Base-by-base conservation (phyloP, 108 stramenopile species). In the Chaetoceros tenuissimus region DNA sequence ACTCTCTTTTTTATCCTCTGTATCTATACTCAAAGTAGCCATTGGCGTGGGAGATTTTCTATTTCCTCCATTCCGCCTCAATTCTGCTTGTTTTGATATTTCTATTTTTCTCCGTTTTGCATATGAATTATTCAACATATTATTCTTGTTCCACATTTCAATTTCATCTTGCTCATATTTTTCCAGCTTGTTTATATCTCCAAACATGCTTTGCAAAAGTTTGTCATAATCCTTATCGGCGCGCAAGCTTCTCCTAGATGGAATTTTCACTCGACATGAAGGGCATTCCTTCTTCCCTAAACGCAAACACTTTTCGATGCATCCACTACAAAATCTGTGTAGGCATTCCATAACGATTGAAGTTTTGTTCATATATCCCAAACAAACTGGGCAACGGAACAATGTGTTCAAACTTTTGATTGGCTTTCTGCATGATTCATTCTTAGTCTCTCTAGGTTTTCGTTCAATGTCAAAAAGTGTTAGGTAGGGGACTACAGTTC, bases 311-410 rank as follows among this genome's bases (percentile, higher is more conserved):
- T 74, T 74, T 54, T 80, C 60, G 28, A 80, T 75, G 53, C 82
- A 84, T 30, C 75, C 76, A 20, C 61, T 56, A 67, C 83, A 85
- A 57, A 85, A 85, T 26, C 83, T 57, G 60, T 85, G 83, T 24
- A 85, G 63, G 29, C 83, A 85, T 60, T 79, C 80, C 59, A 78
- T 75, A 17, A 84, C 83, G 18, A 75, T 71, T 0, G 60, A 47
- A 3, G 83, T 68, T 31, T 71, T 78, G 51, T 72, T 68, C 46
- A 84, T 63, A 58, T 65, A 74, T 10, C 69, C 75, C 29, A 83
- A 60, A 53, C 82, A 83, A 10, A 83, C 60, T 5, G 78, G 69
- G 53, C 82, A 83, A 31, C 62, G 68, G 25, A 82, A 75, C 44
- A 77, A 75, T 22, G 67, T 52, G 27, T 40, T 47, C 0, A 75